Base-by-base conservation (phyloP, 1,284 basidiomycete species). In the Blastosporella zonata region DNA sequence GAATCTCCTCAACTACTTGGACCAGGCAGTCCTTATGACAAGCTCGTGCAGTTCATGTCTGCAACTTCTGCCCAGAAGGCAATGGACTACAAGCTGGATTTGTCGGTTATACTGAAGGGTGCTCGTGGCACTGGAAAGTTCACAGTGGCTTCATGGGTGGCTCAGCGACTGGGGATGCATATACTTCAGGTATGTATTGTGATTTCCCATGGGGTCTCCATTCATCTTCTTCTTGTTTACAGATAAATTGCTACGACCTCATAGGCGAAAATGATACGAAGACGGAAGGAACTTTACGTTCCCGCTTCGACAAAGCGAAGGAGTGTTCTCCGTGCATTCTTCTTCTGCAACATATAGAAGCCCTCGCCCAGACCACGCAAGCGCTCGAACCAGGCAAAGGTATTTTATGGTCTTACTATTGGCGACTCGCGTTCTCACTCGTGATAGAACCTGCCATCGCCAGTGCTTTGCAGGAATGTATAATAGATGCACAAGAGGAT, bases 211-310 rank as follows among this genome's bases (percentile, higher is more conserved):
- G 6, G 34, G 10, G 38, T 17, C 33, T 36, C 40, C 29, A 12
- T 13, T 39, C 44, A 17, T 29, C 40, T 18, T 33, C 25, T 20
- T 22, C 43, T 34, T 18, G n/a, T 13, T 20, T 51, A n/a, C 43
- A 93, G 91, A 73, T 96, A 36, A 86, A 96, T 56, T 95, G 92
- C 64, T 97, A 86, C 62, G 84, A 92, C 50, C 64, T 96, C 10
- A 63, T 96, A 9, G 88, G 86, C 1, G 95, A 98, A 49, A 89
- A 80, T 23, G 83, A 89, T 42, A 71, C 75, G 2, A 87, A 90
- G 54, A 93, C 92, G 0, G 89, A 93, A 60, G 92, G 80, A 1
- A 79, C 77, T 0, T 70, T 99, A 0, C 78, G 79, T 25, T 84
- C 87, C 4, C 78, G 84, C 2, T 84, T 97, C 55, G 91, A 94